Conservation (phyloP, 108 stramenopile genomes). For the Aurantiochytrium sp. region DNA sequence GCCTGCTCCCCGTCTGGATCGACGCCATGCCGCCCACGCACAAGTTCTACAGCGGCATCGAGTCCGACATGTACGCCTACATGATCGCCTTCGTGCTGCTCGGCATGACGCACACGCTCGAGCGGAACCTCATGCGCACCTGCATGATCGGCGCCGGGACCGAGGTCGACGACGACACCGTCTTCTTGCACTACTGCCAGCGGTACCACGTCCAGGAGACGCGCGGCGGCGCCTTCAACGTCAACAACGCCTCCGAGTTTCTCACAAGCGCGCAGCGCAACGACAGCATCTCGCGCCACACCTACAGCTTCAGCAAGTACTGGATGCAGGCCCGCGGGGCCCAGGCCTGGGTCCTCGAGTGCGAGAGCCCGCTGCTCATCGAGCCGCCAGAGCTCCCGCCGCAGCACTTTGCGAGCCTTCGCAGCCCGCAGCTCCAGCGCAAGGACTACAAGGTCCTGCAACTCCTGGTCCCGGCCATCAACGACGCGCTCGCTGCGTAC, state of each 20-base stretch:
- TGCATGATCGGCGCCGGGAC: neutral
- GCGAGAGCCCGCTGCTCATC: neutral
- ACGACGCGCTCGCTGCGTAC: neutral
- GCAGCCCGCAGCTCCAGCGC: neutral
- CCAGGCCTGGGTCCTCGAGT: neutral
- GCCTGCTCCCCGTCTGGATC: neutral
- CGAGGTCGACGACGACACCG: neutral
- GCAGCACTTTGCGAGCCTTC: neutral
- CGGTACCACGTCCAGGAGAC: constrained; percentile 1
- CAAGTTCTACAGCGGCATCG: neutral
- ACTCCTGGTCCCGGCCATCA: neutral
- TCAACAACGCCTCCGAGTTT: neutral
- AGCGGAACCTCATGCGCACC: neutral
- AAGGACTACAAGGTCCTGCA: neutral
- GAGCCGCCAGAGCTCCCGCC: neutral
- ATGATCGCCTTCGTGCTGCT: neutral
- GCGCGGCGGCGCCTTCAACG: neutral
- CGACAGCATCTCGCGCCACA: neutral
- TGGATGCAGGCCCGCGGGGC: neutral
- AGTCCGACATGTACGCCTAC: constrained; percentile 8
- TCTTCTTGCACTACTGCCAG: constrained; percentile 28
- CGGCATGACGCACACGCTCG: neutral
- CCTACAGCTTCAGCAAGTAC: constrained; percentile 1
- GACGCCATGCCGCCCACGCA: neutral
- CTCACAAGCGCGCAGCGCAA: neutral